These are phyloP conservation scores for Herpetomonas samuelpessoai DNA, from an alignment of 208 protist genomes.

Conservation along the genomic window DNA sequence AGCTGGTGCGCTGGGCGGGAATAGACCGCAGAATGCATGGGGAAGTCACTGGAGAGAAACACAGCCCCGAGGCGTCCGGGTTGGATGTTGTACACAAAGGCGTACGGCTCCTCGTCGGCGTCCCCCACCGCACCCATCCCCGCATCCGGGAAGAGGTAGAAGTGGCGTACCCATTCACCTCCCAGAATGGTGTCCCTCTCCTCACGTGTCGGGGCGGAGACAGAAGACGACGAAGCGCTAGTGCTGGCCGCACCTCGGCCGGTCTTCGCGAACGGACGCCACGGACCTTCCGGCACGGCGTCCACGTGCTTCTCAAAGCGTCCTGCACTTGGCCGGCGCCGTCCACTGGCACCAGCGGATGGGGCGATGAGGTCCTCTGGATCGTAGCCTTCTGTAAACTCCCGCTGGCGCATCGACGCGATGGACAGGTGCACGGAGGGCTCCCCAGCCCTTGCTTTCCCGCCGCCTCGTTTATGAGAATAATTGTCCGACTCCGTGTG, in stretches of 20 bases:
- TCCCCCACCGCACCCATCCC: background rate
- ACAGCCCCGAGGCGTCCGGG: slow-evolving; percentile 79
- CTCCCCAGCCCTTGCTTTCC: background rate
- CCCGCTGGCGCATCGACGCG: slow-evolving; percentile 35
- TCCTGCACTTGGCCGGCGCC: background rate
- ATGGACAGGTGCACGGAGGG: slow-evolving; percentile 21
- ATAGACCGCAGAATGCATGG: slow-evolving; percentile 81
- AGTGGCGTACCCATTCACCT: slow-evolving; percentile 85
- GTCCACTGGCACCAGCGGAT: background rate
- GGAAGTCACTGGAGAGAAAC: slow-evolving; percentile 69
- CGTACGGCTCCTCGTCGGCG: slow-evolving; percentile 39
- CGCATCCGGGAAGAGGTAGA: slow-evolving; percentile 63
- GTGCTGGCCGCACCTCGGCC: slow-evolving; percentile 7
- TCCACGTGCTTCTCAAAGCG: slow-evolving; percentile 24
- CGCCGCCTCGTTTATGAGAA: too few relatives aligned
- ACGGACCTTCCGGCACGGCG: slow-evolving; percentile 55
- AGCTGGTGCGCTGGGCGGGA: slow-evolving; percentile 79
- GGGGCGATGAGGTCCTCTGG: background rate
- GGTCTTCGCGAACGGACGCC: slow-evolving; percentile 71
- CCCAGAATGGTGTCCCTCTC: slow-evolving; percentile 72
- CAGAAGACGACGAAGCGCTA: too few relatives aligned
- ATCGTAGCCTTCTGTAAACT: background rate
- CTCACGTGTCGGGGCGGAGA: slow-evolving; percentile 60
- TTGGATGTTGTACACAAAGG: slow-evolving; percentile 83
- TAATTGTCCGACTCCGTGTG: background rate